Base-by-base conservation (phyloP, 805 yeast species). In the Metschnikowia corniflorae region DNA sequence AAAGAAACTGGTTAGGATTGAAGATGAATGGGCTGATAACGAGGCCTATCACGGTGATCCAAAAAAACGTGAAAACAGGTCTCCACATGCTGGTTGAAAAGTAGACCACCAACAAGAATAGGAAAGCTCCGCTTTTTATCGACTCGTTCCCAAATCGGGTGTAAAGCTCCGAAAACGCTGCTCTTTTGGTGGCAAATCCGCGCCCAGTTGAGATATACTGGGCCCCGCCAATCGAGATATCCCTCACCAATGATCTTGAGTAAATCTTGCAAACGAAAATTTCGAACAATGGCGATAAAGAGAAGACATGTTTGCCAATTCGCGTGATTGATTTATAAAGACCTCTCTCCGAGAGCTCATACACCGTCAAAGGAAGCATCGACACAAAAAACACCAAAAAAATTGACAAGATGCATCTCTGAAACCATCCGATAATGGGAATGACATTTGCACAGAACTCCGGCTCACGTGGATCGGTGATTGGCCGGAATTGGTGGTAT, bases 1-100 rank as follows among this genome's bases (percentile, higher is more conserved):
- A 83, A 34, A 96, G 80, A 64, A 89, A 93, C 71, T 93, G 97
- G 68, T 91, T 97, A 31, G 98, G 98, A 68, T 93, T 93, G 78
- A 87, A 93, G 43, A 93, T 58, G 63, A 91, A 88, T 55, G 98
- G 98, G 32, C 97, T 82, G 51, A 87, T 78, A 68, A 87, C 75
- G 68, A 93, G 74, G 3, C 97, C 86, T 31, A 88, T 73, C 51
- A 88, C 70, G 14, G 95, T 83, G 42, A 93, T 82, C 97, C 97
- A 93, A 78, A 93, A 93, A 96, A 97, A 93, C 46, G 91, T 65
- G 52, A 93, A 71, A 28, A 97, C 86, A 16, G 96, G 83, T 66
- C 86, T 94, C 97, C 97, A 84, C 55, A 78, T 80, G 19, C 88
- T 73, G 51, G 79, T 78, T 14, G 48, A 35, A 15, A 48, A 33